Conservation (phyloP, 768 basidiomycete species). For the Leccinum disarticulatum region DNA sequence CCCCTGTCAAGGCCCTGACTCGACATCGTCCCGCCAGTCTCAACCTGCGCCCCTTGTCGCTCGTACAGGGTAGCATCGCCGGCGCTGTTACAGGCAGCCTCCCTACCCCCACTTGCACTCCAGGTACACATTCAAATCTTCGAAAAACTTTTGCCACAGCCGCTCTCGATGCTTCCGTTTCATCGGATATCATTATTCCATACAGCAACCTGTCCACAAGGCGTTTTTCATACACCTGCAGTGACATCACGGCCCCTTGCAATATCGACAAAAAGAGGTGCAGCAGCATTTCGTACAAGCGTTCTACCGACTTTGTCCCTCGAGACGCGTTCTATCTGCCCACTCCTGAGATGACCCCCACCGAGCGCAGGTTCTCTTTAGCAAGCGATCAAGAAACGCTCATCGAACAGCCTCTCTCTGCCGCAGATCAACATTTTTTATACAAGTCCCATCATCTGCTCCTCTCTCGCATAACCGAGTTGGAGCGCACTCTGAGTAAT, state of each 20-base stretch:
- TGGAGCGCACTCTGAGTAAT: conserved; percentile 64
- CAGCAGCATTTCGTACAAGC: conserved; percentile 78
- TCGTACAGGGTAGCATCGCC: conserved; percentile 54
- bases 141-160: conserved; percentile 32
- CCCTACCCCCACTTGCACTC: conserved; percentile 56
- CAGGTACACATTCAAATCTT: conserved; percentile 44
- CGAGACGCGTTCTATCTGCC: conserved; percentile 52
- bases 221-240: conserved; percentile 28
- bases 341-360: conserved; percentile 76
- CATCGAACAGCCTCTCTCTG: conserved; percentile 54
- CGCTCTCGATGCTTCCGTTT: conserved; percentile 25
- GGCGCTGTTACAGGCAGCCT: conserved; percentile 37
- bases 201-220: conserved; percentile 18
- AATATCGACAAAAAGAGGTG: conserved; percentile 42
- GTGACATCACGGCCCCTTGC: conserved; percentile 25
- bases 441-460: conserved; percentile 83
- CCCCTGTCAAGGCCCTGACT: conserved; percentile 39
- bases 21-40: conserved; percentile 67
- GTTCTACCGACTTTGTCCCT: conserved; percentile 38
- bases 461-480: conserved; percentile 75
- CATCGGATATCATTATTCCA: conserved; percentile 13
- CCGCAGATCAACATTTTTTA: conserved; percentile 82
- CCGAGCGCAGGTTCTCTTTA: conserved; percentile 44
- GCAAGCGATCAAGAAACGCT: conserved; percentile 19
- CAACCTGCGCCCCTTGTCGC: conserved; percentile 69